A percentile compares a stretch with the other conserved stretches of the same genome.
These are phyloP conservation scores for Microglena sp. DNA, from an alignment of 139 green algal genomes.

Conservation along the genomic window DNA sequence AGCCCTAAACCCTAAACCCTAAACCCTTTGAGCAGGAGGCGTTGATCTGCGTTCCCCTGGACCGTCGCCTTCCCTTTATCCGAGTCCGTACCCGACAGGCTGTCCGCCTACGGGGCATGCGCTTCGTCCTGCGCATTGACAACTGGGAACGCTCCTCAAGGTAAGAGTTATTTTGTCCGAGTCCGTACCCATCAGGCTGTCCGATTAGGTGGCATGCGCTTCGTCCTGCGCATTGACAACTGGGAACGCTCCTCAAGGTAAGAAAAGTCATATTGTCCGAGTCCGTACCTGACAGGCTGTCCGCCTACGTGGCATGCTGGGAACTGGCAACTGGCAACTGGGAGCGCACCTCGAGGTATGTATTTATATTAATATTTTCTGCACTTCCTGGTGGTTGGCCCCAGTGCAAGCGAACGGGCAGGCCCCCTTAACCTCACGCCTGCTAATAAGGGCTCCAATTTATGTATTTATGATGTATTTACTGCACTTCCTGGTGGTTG, in stretches of 20 bases:
- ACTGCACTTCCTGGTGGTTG: too few species aligned
- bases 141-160: constrained; percentile 20
- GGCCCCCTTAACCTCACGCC: too few species aligned
- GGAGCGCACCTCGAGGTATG: constrained; percentile 13
- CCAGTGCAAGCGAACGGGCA: too few species aligned
- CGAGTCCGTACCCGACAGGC: constrained; percentile 32
- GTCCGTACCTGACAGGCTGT: constrained; percentile 29
- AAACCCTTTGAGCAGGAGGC: constrained; percentile 19
- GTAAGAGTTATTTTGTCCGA: too few species aligned
- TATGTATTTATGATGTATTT: too few species aligned
- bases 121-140: constrained; percentile 43
- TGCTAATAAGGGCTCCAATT: too few species aligned
- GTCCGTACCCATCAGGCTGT: not conserved
- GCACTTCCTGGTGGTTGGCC: too few species aligned
- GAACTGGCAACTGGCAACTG: constrained; percentile 33
- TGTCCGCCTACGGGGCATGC: constrained; percentile 20
- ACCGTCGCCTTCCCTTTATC: constrained; percentile 31
- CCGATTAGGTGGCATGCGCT: constrained; percentile 28
- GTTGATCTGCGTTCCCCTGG: constrained; percentile 30
- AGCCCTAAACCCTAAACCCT: too few species aligned
- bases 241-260: constrained; percentile 26
- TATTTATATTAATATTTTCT: too few species aligned
- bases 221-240: constrained; percentile 41
- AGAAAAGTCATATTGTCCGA: constrained; percentile 16
- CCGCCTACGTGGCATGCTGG: constrained; percentile 27